Percentiles rank a stretch among this genome's conserved stretches.
phyloP scores from a whole-genome alignment of 306 rosid species.

The Gillenia trifoliata region DNA sequence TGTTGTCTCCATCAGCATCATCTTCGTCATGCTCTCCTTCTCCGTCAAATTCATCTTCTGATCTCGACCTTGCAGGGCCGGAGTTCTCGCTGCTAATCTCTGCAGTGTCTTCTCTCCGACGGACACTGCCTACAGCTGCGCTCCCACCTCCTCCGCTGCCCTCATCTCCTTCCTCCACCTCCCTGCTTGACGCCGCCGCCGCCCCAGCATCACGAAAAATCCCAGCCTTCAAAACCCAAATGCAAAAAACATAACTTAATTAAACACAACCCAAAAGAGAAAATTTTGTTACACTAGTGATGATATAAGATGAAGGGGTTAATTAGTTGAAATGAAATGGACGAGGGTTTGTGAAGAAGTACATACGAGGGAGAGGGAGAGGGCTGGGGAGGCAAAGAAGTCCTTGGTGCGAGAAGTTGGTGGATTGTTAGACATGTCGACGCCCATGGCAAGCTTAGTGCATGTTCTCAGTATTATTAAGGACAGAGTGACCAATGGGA shows the following conservation, averaged over 20 bases:
- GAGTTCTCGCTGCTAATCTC: slow-evolving; percentile 94
- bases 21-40: slow-evolving; percentile 55
- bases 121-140: slow-evolving; percentile 17
- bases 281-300: background rate
- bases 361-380: slow-evolving; percentile 87
- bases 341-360: background rate
- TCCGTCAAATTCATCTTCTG: slow-evolving; percentile 78
- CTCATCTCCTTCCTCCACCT: slow-evolving; percentile 84
- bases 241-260: background rate
- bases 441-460: slow-evolving; percentile 54
- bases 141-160: slow-evolving; percentile 58
- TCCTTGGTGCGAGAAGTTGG: slow-evolving; percentile 78
- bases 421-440: slow-evolving; percentile 86
- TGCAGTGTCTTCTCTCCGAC: slow-evolving; percentile 44
- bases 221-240: slow-evolving; percentile 57
- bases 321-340: background rate
- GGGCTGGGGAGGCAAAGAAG: slow-evolving; percentile 89
- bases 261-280: background rate
- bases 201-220: slow-evolving; percentile 69
- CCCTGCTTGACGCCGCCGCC: slow-evolving; percentile 31
- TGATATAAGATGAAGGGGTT: background rate
- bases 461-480: background rate
- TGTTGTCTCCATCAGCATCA: slow-evolving; percentile 37
- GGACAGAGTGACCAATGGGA: slow-evolving; percentile 11
- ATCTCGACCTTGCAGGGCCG: slow-evolving; percentile 73